phyloP scores from a whole-genome alignment of 495 filamentous ascomycete genomes.

The Cercophora samala region DNA sequence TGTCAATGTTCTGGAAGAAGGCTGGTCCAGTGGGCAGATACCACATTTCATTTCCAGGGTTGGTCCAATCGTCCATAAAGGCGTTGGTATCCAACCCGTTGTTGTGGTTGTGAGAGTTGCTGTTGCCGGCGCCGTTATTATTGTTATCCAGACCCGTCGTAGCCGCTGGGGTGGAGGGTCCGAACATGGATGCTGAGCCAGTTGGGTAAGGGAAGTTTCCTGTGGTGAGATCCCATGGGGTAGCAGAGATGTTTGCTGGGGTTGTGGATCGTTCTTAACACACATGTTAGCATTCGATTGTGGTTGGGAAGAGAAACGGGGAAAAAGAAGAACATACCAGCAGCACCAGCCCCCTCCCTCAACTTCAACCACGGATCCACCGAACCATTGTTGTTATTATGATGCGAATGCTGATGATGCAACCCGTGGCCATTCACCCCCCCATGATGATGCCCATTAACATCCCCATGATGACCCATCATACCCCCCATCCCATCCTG shows the following conservation, averaged over 20 bases:
- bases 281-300: background rate
- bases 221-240: conserved; percentile 49
- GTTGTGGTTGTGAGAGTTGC: background rate
- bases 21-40: conserved; percentile 54
- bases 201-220: conserved; percentile 48
- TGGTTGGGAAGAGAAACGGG: background rate
- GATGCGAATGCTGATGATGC: background rate
- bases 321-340: conserved; percentile 25
- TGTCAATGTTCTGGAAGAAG: conserved; percentile 53
- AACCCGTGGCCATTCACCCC: background rate
- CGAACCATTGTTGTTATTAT: conserved; percentile 14
- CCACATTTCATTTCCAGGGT: conserved; percentile 52
- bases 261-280: conserved; percentile 43
- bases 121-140: conserved; percentile 1
- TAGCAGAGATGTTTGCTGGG: conserved; percentile 52
- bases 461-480: conserved; percentile 21
- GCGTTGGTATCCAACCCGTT: conserved; percentile 36
- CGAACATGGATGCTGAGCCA: conserved; percentile 46
- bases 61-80: conserved; percentile 38
- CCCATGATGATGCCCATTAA: conserved; percentile 13
- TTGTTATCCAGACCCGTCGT: conserved; percentile 32
- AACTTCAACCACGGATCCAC: conserved; percentile 34
- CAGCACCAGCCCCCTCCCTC: conserved; percentile 20
- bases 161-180: conserved; percentile 43
- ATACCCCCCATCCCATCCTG: conserved; percentile 19